Conservation (phyloP, 2,329 filamentous ascomycete species). For the Fusarium lyarnte region DNA sequence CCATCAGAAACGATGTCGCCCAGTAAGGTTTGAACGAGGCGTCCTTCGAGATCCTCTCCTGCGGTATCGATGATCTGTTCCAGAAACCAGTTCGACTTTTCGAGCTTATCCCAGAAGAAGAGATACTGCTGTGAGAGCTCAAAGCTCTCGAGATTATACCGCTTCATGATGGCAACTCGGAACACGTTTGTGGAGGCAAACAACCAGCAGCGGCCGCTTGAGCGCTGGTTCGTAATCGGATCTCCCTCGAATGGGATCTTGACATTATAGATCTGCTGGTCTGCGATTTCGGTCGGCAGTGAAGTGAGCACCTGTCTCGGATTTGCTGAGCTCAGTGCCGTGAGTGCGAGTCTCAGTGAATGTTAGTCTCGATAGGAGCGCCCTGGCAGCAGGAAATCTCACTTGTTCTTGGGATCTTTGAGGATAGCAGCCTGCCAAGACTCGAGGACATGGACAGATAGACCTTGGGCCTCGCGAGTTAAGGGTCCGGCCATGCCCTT, state of each 20-base stretch:
- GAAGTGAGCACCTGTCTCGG: slow-evolving; percentile 73
- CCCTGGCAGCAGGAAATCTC: slow-evolving; percentile 2
- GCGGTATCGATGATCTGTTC: slow-evolving; percentile 83
- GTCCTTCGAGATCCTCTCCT: slow-evolving; percentile 73
- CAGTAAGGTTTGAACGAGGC: slow-evolving; percentile 77
- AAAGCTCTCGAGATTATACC: slow-evolving; percentile 79
- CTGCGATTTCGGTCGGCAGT: slow-evolving; percentile 68
- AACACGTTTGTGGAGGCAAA: slow-evolving; percentile 94
- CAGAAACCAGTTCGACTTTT: slow-evolving; percentile 90
- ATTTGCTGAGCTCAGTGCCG: slow-evolving; percentile 74
- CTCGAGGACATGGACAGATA: slow-evolving; percentile 62
- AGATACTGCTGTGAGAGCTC: slow-evolving; percentile 90
- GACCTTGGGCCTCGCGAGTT: slow-evolving; percentile 50
- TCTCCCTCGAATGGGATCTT: slow-evolving; percentile 83
- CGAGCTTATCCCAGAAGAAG: slow-evolving; percentile 94
- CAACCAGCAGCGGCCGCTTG: slow-evolving; percentile 88
- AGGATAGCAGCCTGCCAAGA: slow-evolving; percentile 71
- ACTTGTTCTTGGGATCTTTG: slow-evolving; percentile 73
- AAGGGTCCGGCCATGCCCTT: slow-evolving; percentile 30
- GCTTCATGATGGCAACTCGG: slow-evolving; percentile 86
- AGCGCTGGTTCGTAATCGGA: slow-evolving; percentile 85
- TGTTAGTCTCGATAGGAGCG: neutral
- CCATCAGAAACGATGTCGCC: slow-evolving; percentile 78
- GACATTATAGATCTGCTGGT: slow-evolving; percentile 85
- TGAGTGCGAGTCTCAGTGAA: slow-evolving; percentile 72